Conservation (phyloP, 106 monocot genomes). For the Iris macrosiphon region DNA sequence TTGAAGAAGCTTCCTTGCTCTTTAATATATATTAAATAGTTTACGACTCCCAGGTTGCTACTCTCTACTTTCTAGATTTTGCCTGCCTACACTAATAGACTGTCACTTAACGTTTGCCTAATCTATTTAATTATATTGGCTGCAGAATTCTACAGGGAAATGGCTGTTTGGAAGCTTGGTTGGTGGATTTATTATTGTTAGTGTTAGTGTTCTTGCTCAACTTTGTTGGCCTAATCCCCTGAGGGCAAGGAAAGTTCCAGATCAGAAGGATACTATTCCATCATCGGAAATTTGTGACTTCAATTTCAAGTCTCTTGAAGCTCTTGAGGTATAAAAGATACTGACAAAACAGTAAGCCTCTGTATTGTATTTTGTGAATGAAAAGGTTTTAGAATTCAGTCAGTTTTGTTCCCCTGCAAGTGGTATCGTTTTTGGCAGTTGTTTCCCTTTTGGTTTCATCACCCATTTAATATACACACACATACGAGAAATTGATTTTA, state of each 20-base stretch:
- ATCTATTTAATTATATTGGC: too few relatives aligned
- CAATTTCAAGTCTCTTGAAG: conserved; percentile 24
- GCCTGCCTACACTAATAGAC: too few relatives aligned
- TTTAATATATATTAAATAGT: too few relatives aligned
- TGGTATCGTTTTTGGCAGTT: too few relatives aligned
- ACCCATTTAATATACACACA: too few relatives aligned
- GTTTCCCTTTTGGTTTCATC: too few relatives aligned
- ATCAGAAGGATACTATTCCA: conserved; percentile 12
- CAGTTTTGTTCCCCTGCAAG: too few relatives aligned
- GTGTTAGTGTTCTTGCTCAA: conserved; percentile 42
- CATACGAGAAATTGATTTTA: not conserved
- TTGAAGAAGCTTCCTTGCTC: too few relatives aligned
- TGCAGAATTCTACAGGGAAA: conserved; percentile 54
- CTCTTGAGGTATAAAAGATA: conserved; percentile 34
- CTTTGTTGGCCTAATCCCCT: conserved; percentile 32
- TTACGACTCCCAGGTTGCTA: too few relatives aligned
- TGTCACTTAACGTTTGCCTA: too few relatives aligned
- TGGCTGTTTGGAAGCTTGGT: conserved; percentile 23
- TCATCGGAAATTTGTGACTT: conserved; percentile 15
- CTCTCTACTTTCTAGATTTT: too few relatives aligned
- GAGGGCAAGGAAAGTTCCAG: conserved; percentile 25
- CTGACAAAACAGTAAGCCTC: not conserved
- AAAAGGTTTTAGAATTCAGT: too few relatives aligned
- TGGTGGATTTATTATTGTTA: conserved; percentile 36
- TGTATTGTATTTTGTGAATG: not conserved